Conservation (phyloP, 495 filamentous ascomycete genomes). For the Penicillium cosmopolitanum region DNA sequence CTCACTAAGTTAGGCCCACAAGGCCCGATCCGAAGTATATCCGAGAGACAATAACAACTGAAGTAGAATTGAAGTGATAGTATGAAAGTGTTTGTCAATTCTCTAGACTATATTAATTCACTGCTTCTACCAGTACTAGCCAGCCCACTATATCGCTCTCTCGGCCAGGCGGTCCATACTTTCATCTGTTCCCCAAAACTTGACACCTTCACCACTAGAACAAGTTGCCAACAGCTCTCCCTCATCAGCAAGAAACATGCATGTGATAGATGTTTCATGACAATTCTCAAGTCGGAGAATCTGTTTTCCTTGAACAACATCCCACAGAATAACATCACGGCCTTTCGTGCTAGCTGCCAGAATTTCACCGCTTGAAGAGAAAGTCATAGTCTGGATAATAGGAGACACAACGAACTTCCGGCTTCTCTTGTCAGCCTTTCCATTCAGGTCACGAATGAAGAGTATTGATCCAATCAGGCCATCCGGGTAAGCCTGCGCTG, state of each 20-base stretch:
- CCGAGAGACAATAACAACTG: too few species aligned
- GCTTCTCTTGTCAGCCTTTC: neutral
- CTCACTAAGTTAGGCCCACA: neutral
- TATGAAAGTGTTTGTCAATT: neutral
- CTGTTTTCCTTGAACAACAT: neutral
- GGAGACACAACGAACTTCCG: neutral
- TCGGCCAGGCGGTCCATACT: neutral
- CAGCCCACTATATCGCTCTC: neutral
- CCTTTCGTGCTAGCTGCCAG: neutral
- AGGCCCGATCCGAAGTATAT: neutral
- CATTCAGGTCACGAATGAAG: neutral
- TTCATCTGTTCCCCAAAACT: neutral
- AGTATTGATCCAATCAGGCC: constrained; percentile 1
- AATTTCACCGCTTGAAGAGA: neutral
- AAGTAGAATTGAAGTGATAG: too few species aligned
- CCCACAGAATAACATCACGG: neutral
- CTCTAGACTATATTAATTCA: neutral
- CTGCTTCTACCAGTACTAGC: neutral
- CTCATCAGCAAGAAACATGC: neutral
- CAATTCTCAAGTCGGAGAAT: neutral
- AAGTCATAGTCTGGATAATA: neutral
- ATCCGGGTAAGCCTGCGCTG: neutral
- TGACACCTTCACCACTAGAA: neutral
- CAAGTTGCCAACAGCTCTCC: neutral
- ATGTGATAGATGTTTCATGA: neutral